Percentiles rank a stretch among this genome's conserved stretches.
Conservation (phyloP, 331 rosid species). For the Quercus tomentella region DNA sequence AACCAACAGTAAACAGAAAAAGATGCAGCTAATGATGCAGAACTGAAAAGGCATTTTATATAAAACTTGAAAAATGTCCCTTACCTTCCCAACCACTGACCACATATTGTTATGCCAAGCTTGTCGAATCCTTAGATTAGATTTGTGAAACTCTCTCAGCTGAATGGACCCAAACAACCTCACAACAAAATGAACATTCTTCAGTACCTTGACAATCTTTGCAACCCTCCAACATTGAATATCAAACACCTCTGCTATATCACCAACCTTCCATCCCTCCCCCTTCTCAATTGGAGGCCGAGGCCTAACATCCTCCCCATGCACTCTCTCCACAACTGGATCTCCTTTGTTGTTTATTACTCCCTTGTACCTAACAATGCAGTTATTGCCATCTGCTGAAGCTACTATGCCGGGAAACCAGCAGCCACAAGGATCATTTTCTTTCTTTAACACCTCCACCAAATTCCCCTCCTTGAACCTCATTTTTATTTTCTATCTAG, state of each 20-base stretch:
- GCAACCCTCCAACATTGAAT: constrained; percentile 18
- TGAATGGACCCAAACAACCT: constrained; percentile 16
- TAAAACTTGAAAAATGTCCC: not conserved
- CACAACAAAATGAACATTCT: constrained; percentile 11
- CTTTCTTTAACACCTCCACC: constrained; percentile 22
- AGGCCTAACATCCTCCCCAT: constrained; percentile 11
- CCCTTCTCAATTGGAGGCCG: constrained; percentile 8
- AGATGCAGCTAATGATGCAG: no score
- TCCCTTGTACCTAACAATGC: constrained; percentile 10
- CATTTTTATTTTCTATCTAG: not conserved
- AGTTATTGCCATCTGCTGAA: constrained; percentile 6
- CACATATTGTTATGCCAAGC: constrained; percentile 23
- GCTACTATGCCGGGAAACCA: constrained; percentile 13
- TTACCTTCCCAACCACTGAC: constrained; percentile 16
- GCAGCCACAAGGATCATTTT: constrained; percentile 6
- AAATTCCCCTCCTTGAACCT: constrained; percentile 19
- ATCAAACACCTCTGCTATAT: constrained; percentile 25
- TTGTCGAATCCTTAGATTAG: constrained; percentile 13
- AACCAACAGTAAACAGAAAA: no score
- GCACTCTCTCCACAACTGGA: constrained; percentile 19
- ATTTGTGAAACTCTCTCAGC: constrained; percentile 13
- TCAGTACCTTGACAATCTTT: constrained; percentile 16
- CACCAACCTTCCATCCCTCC: constrained; percentile 19
- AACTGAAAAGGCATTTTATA: no score
- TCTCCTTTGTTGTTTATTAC: constrained; percentile 5